Base-by-base conservation (phyloP, 2,329 filamentous ascomycete genomes). In the Ophiostoma sp. region DNA sequence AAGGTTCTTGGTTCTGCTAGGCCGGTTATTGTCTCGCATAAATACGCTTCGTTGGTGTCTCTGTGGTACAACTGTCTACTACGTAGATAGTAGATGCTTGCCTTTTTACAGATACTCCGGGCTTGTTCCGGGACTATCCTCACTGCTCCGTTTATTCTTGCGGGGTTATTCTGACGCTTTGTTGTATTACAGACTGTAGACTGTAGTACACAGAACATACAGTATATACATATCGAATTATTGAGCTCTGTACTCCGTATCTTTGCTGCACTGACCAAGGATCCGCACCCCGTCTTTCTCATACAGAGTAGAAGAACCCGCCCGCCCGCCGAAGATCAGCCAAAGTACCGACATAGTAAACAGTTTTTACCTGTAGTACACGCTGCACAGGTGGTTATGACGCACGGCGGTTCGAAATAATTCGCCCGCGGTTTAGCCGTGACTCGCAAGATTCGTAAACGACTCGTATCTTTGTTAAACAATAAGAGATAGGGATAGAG, bases 101-200 rank as follows among this genome's bases (percentile, higher is more conserved):
- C 27, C 33, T n/a, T 64, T 64, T 64, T 64, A 36, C 33, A 64
- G 60, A 35, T 36, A 36, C 60, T 35, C 60, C 60, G 60, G 60
- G 17, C 60, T 64, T 64, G 60, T 17, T 64, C 60, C 60, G 60
- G 60, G 31, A 64, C 60, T 64, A 64, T n/a, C 60, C 60, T 35
- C 60, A 10, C 31, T n/a, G 60, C 33, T 64, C 60, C 60, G 60
- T 64, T 64, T 35, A 35, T 64, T 62, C 23, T 62, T 62, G 57
- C 57, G 57, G 27, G 57, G 33, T 20, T 48, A 15, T n/a, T 57
- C n/a, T 17, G 11, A n/a, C 27, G 13, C 57, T 64, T 33, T 64
- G 31, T 35, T 60, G n/a, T 3, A 31, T 31, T 31, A 31, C 27
- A 31, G 27, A 31, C 27, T 31, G 27, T 31, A 31, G 1, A 31